Evolutionary conservation across 75 land plant genomes (phyloP).

Genomic region (Picea sitchensis): DNA sequence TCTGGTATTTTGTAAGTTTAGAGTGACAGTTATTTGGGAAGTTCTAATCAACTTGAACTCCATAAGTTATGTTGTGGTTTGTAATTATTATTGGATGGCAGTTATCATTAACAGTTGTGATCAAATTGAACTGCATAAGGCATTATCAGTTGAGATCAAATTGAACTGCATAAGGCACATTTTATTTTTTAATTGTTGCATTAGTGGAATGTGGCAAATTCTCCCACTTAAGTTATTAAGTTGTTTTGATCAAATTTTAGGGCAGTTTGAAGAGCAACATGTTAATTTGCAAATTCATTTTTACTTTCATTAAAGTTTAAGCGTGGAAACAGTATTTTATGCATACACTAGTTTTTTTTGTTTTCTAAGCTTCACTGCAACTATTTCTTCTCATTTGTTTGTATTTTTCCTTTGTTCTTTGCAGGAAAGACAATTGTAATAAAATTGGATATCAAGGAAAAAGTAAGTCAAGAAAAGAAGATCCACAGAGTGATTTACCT

Average conservation of each 20-base stretch:
- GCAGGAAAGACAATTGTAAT: conserved; percentile 4
- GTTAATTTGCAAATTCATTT: background rate
- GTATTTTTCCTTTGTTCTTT: background rate
- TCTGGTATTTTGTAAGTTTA: too few species aligned
- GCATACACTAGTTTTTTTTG: background rate
- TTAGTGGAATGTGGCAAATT: background rate
- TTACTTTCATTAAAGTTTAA: background rate
- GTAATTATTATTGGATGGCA: too few species aligned
- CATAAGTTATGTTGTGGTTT: too few species aligned
- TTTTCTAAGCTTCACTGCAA: background rate
- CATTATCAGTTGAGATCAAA: too few species aligned
- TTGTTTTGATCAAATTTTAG: background rate
- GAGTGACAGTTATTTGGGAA: too few species aligned
- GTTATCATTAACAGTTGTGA: too few species aligned
- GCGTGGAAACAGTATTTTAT: background rate
- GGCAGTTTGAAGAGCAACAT: background rate
- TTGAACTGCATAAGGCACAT: background rate
- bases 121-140: background rate
- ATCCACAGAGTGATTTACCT: background rate
- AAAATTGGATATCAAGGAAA: background rate
- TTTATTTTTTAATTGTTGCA: background rate
- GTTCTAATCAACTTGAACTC: too few species aligned
- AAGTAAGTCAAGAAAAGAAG: background rate
- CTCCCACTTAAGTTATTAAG: background rate
- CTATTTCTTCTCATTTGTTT: background rate